Base-by-base conservation (phyloP, 305 asterid species). In the Solanum aculeatissimum region DNA sequence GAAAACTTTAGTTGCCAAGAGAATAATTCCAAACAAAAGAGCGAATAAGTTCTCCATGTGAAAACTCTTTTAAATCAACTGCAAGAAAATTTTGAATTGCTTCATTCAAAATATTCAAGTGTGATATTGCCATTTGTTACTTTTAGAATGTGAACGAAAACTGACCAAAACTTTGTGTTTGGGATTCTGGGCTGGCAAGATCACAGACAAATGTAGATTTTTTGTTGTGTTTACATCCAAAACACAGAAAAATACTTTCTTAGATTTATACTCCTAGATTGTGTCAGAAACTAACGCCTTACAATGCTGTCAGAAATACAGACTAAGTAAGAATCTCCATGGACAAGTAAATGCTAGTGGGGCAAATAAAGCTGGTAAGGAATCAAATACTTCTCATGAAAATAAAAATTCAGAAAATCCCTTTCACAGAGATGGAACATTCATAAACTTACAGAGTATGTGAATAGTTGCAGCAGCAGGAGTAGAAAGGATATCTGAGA, bases 301-400 rank as follows among this genome's bases (percentile, higher is more conserved):
- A 54, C 40, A 40, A 57, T 86, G 86, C 57, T 87, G 62, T 84
- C 98, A 97, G 98, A 97, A 97, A 88, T 97, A 94, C 87, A 93
- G 99, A 84, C 95, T 95, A 86, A 93, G 99, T 86, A 97, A 97
- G 87, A 97, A 92, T 89, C 90, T 93, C 83, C 94, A 94, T 72
- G 95, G 93, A 82, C 99, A 94, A 85, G 90, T 95, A 23, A 92
- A 87, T 40, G 66, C 82, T 51, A 90, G 83, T 79, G 97, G 93
- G 80, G 85, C 91, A 92, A 92, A 84, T 89, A 97, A 93, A 93
- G 81, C 97, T 65, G 86, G 99, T 93, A 94, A 90, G 92, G 35
- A 89, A 72, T 87, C 82, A 65, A 84, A 84, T n/a, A 69, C 82
- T 51, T 66, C 69, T 54, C 86, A 75, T 13, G 81, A 79, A 75